phyloP scores from a whole-genome alignment of 2,329 filamentous ascomycete species.

The Cadophora luteo-olivacea region DNA sequence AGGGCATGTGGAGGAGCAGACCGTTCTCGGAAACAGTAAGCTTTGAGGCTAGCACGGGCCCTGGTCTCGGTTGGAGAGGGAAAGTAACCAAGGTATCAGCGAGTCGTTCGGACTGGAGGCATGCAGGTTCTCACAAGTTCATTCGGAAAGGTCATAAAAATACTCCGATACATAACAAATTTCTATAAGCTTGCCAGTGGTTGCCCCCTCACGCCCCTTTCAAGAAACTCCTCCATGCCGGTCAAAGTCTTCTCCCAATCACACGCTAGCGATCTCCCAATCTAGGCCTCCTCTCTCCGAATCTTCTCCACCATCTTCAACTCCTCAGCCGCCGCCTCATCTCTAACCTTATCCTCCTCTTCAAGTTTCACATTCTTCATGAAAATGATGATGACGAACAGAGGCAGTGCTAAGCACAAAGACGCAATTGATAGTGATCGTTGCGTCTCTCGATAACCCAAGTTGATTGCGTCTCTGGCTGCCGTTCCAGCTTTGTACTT shows the following conservation, averaged over 20 bases:
- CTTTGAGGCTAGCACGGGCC: background rate
- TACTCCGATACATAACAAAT: no score
- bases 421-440: background rate
- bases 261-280: background rate
- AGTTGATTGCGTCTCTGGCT: background rate
- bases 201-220: no score
- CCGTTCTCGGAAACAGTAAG: background rate
- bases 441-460: conserved; percentile 7
- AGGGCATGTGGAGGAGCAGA: background rate
- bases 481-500: conserved; percentile 6
- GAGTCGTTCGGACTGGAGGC: no score
- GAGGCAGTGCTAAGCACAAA: background rate
- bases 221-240: no score
- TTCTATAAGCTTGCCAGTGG: no score
- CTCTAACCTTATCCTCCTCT: conserved; percentile 11
- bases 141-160: no score
- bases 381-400: background rate
- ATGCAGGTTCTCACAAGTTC: no score
- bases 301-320: conserved; percentile 10
- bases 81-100: no score
- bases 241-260: background rate
- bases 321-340: conserved; percentile 8
- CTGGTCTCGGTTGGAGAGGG: no score
- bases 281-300: background rate
- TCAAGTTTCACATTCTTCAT: conserved; percentile 8